Evolutionary conservation across 179 eudicot genomes (phyloP).

Genomic region (Beta corolliflora): DNA sequence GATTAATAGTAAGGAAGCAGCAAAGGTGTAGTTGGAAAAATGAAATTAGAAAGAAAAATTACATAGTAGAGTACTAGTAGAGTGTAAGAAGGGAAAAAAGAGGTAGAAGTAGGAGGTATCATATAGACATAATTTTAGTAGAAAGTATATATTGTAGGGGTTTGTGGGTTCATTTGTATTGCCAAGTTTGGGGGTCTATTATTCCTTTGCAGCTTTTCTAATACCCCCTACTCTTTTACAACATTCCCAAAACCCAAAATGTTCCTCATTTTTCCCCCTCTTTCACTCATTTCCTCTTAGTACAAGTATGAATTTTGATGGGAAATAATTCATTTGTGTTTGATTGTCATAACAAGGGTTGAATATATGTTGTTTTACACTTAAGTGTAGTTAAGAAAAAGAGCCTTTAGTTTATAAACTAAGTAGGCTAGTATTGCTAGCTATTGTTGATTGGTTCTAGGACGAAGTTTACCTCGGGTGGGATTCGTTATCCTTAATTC

Average conservation of each 20-base stretch:
- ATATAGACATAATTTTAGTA: background rate
- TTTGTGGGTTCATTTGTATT: slow-evolving; percentile 7
- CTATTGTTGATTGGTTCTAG: too few species aligned
- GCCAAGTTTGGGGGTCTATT: slow-evolving; percentile 10
- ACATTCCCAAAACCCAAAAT: background rate
- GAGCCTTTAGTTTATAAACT: too few species aligned
- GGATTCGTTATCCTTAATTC: too few species aligned
- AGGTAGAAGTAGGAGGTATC: background rate
- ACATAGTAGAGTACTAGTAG: background rate
- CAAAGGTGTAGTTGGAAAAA: background rate
- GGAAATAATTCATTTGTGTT: background rate
- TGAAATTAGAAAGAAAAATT: background rate
- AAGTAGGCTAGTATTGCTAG: too few species aligned
- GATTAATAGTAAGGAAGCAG: background rate
- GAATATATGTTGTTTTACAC: too few species aligned
- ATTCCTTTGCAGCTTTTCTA: slow-evolving; percentile 2
- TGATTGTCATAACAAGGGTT: background rate
- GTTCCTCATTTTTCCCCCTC: background rate
- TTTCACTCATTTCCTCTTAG: background rate
- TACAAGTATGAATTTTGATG: too few species aligned
- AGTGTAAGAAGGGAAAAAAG: background rate
- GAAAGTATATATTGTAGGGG: background rate
- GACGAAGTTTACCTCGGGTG: too few species aligned
- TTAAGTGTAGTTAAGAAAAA: too few species aligned
- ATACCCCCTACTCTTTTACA: background rate